Percentiles rank a stretch among this genome's conserved stretches.
These are phyloP conservation scores for Chrysosporium queenslandicum DNA, from an alignment of 2,329 filamentous ascomycete species.

Conservation along the genomic window DNA sequence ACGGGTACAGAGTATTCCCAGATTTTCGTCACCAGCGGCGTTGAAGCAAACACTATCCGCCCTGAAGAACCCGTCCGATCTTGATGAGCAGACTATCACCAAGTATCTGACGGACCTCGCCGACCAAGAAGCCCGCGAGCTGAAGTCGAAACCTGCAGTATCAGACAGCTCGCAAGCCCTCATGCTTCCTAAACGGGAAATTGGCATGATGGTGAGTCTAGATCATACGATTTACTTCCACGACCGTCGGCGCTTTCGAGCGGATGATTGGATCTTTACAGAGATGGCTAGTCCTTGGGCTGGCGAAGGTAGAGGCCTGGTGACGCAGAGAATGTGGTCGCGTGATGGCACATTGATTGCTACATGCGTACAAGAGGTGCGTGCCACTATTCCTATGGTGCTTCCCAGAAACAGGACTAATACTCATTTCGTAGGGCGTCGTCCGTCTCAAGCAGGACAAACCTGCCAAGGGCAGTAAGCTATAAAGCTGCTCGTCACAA, in stretches of 20 bases:
- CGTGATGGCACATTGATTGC: constrained; percentile 41
- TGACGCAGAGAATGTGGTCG: constrained; percentile 42
- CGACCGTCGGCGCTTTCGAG: constrained; percentile 38
- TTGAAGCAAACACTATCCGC: constrained; percentile 32
- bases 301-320: constrained; percentile 41
- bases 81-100: constrained; percentile 34
- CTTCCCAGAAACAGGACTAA: no score
- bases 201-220: constrained; percentile 44
- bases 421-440: constrained; percentile 32
- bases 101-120: constrained; percentile 36
- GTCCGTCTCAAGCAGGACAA: constrained; percentile 39
- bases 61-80: constrained; percentile 37
- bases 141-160: constrained; percentile 15
- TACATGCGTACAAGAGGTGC: constrained; percentile 43
- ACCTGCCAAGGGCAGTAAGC: constrained; percentile 16
- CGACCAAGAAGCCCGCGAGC: constrained; percentile 34
- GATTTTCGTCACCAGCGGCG: constrained; percentile 50
- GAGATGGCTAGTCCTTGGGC: constrained; percentile 45
- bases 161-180: background rate
- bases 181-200: constrained; percentile 22
- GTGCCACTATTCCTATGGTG: constrained; percentile 12
- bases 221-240: constrained; percentile 46
- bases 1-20: constrained; percentile 69
- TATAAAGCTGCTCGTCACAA: constrained; percentile 6
- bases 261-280: constrained; percentile 43